These are phyloP conservation scores for Elsinoe arachidis DNA, from an alignment of 2,329 filamentous ascomycete genomes.

Conservation along the genomic window DNA sequence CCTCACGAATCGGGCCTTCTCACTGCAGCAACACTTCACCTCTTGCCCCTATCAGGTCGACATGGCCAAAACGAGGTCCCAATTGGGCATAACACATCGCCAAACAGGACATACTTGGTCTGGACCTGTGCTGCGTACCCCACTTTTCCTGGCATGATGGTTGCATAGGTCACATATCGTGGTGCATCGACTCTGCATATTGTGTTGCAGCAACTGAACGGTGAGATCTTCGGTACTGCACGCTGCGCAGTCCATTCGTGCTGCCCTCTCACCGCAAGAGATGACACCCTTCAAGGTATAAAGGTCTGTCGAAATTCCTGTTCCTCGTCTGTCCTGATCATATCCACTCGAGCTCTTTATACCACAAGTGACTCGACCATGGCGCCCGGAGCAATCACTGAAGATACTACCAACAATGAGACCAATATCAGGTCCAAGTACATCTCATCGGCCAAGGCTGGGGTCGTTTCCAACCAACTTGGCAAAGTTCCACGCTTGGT, in stretches of 20 bases:
- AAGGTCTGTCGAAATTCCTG: neutral
- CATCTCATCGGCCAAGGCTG: neutral
- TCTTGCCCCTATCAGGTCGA: neutral
- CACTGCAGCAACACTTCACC: neutral
- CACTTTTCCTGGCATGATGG: neutral
- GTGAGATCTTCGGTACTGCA: neutral
- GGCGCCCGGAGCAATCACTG: neutral
- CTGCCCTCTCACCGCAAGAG: neutral
- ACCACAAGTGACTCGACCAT: neutral
- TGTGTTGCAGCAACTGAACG: neutral
- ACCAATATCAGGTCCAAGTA: constrained; percentile 2
- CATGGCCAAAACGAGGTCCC: neutral
- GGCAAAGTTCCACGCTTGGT: neutral
- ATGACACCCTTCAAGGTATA: neutral
- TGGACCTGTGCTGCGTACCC: neutral
- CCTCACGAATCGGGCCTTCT: too few relatives aligned
- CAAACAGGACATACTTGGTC: neutral
- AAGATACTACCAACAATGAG: neutral
- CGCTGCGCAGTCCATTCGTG: neutral
- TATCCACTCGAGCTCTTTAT: neutral
- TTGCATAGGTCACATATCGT: neutral
- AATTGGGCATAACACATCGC: neutral
- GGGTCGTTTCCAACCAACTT: neutral
- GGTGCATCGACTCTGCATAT: neutral
- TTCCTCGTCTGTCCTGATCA: neutral